These are phyloP conservation scores for Collariella sp. DNA, from an alignment of 495 filamentous ascomycete species.

Conservation along the genomic window DNA sequence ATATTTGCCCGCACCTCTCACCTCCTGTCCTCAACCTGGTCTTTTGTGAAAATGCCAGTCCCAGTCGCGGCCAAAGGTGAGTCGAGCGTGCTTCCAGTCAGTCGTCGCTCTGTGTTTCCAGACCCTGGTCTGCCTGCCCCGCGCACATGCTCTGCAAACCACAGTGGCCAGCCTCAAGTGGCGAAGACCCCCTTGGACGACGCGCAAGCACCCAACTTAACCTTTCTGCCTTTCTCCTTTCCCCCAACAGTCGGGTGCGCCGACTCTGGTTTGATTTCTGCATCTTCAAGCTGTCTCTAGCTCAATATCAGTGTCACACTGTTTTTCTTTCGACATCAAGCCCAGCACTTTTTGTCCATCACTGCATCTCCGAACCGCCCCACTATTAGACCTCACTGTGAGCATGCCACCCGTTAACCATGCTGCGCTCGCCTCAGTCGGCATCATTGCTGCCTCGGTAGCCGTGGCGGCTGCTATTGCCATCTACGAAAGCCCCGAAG, in stretches of 20 bases:
- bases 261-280: background rate
- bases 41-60: slow-evolving; percentile 31
- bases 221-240: background rate
- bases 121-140: slow-evolving; percentile 19
- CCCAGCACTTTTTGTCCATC: background rate
- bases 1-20: too few species aligned
- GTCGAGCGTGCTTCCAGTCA: slow-evolving; percentile 18
- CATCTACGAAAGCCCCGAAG: slow-evolving; percentile 75
- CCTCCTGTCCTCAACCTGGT: background rate
- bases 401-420: slow-evolving; percentile 43
- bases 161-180: slow-evolving; percentile 14
- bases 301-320: background rate
- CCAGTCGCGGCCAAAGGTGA: slow-evolving; percentile 41
- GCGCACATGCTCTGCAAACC: slow-evolving; percentile 16
- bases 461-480: slow-evolving; percentile 75
- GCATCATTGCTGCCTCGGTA: slow-evolving; percentile 67
- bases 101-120: slow-evolving; percentile 9
- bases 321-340: background rate
- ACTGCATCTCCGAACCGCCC: background rate
- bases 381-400: background rate
- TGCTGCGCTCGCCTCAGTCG: slow-evolving; percentile 47
- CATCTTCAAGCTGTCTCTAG: background rate
- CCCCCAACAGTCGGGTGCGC: background rate
- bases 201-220: slow-evolving; percentile 19
- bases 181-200: slow-evolving; percentile 17